phyloP scores from a whole-genome alignment of 1,284 basidiomycete genomes.

The Exsudoporus floridanus region DNA sequence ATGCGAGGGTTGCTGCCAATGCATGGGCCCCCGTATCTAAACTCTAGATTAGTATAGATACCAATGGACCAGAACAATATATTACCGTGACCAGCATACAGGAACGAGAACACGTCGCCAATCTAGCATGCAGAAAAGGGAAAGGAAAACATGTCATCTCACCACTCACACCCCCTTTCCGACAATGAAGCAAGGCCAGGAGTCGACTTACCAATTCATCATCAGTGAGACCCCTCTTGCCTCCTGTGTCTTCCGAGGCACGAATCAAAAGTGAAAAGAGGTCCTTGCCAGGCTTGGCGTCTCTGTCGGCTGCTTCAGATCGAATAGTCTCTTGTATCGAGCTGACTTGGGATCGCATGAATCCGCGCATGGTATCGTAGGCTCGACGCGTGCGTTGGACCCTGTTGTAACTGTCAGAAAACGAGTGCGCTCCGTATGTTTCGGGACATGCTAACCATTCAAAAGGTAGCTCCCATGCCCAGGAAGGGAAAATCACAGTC shows the following conservation, averaged over 20 bases:
- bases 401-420: conserved; percentile 13
- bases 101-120: conserved; percentile 51
- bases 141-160: too few relatives aligned
- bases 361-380: conserved; percentile 31
- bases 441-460: conserved; percentile 43
- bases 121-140: conserved; percentile 37
- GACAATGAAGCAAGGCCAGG: background rate
- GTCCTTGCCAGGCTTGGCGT: too few relatives aligned
- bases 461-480: conserved; percentile 45
- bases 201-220: conserved; percentile 44
- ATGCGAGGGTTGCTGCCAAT: conserved; percentile 48
- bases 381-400: conserved; percentile 27
- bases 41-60: too few relatives aligned
- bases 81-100: conserved; percentile 58
- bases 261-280: conserved; percentile 49
- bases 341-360: conserved; percentile 44
- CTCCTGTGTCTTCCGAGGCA: conserved; percentile 48
- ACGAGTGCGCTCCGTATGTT: too few relatives aligned
- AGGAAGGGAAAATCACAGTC: conserved; percentile 46
- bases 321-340: conserved; percentile 39
- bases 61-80: background rate
- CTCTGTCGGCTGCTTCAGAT: too few relatives aligned
- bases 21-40: conserved; percentile 53
- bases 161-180: background rate
- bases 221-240: conserved; percentile 46